These are phyloP conservation scores for Cenchrus americanus DNA, from an alignment of 176 grass and related monocot genomes.

Conservation along the genomic window DNA sequence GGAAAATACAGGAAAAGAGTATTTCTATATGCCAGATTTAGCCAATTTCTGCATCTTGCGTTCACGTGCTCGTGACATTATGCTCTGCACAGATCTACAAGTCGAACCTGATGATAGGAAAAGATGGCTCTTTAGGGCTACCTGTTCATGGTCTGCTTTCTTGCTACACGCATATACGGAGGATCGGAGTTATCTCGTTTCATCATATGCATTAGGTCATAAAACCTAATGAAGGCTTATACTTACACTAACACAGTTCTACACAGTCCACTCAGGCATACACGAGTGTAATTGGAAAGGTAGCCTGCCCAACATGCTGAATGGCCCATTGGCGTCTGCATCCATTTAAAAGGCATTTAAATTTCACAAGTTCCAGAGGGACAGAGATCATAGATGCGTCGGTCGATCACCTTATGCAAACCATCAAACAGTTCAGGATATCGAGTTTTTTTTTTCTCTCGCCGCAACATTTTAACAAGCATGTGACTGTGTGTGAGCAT, in stretches of 20 bases:
- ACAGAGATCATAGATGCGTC: background rate
- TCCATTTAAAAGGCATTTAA: background rate
- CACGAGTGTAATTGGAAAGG: constrained; percentile 44
- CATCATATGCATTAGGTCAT: constrained; percentile 33
- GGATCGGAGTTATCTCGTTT: background rate
- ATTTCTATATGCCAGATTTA: background rate
- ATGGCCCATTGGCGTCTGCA: background rate
- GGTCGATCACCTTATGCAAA: background rate
- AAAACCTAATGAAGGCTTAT: constrained; percentile 40
- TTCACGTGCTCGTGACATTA: background rate
- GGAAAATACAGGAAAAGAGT: background rate
- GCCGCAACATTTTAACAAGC: background rate
- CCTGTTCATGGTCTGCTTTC: constrained; percentile 10
- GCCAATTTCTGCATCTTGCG: constrained; percentile 11
- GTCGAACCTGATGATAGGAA: background rate
- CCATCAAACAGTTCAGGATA: background rate
- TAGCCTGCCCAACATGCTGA: constrained; percentile 27
- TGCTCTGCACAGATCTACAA: background rate
- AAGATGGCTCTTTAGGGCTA: background rate
- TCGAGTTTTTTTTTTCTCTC: background rate
- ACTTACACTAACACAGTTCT: constrained; percentile 23
- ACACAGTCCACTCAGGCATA: constrained; percentile 33
- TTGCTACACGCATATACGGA: background rate
- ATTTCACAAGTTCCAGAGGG: background rate
- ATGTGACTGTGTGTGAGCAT: background rate